These are phyloP conservation scores for Puccinia brachypodii DNA, from an alignment of 1,284 basidiomycete species.

Conservation along the genomic window DNA sequence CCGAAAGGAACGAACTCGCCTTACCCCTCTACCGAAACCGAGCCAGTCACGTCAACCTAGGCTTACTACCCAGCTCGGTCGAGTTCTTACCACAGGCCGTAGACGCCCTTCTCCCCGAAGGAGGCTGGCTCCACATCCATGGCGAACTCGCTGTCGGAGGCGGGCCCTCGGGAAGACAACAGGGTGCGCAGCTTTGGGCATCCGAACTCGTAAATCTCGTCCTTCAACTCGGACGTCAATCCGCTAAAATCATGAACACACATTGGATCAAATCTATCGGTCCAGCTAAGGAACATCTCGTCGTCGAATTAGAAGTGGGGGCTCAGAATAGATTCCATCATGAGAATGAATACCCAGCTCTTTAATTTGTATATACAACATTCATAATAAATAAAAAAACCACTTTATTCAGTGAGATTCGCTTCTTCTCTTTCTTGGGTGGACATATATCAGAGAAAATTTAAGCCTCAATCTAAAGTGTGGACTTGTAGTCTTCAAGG, in stretches of 20 bases:
- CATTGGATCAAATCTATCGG: slow-evolving; percentile 38
- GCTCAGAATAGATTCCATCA: too few relatives aligned
- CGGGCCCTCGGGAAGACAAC: not conserved
- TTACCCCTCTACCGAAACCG: slow-evolving; percentile 9
- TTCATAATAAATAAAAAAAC: too few relatives aligned
- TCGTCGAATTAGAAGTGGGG: slow-evolving; percentile 26
- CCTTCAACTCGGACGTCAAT: not conserved
- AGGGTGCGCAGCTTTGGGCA: not conserved
- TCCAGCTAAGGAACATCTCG: slow-evolving; percentile 25
- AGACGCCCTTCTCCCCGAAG: slow-evolving; percentile 26
- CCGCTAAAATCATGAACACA: not conserved
- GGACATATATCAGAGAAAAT: too few relatives aligned
- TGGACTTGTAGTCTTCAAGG: too few relatives aligned
- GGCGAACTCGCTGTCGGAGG: slow-evolving; percentile 19
- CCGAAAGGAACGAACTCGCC: not conserved
- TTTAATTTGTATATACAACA: too few relatives aligned
- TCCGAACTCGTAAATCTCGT: not conserved
- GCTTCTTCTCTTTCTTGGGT: too few relatives aligned
- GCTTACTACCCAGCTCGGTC: slow-evolving; percentile 30
- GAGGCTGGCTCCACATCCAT: slow-evolving; percentile 43
- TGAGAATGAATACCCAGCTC: too few relatives aligned
- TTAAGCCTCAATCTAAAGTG: too few relatives aligned
- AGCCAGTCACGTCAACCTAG: slow-evolving; percentile 40
- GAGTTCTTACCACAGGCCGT: slow-evolving; percentile 37
- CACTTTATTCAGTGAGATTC: too few relatives aligned